Percentiles rank a stretch among this genome's conserved stretches.
Conservation (phyloP, 345 rosid species). For the Anacardium occidentale region DNA sequence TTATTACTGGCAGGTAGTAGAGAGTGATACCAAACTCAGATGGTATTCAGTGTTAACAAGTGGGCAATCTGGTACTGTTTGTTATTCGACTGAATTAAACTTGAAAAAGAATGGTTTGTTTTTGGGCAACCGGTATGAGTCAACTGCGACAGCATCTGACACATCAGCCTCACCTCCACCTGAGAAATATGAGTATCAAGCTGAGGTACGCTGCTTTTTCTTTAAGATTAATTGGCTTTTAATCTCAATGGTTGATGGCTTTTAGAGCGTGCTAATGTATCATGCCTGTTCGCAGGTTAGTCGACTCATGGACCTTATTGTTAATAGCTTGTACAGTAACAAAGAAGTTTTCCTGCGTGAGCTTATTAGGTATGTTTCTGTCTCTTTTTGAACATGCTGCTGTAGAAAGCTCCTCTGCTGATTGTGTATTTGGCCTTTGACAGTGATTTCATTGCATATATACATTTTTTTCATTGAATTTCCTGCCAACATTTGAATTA, state of each 20-base stretch:
- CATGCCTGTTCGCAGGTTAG: constrained; percentile 61
- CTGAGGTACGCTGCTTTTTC: constrained; percentile 53
- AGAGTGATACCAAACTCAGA: constrained; percentile 40
- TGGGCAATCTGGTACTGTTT: constrained; percentile 30
- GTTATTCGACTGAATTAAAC: constrained; percentile 30
- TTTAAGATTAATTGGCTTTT: not conserved
- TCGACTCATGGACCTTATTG: constrained; percentile 98
- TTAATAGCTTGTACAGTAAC: constrained; percentile 91
- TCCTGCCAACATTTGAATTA: constrained; percentile 1
- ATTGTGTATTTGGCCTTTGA: too few relatives aligned
- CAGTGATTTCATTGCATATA: too few relatives aligned
- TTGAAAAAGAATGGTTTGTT: constrained; percentile 34
- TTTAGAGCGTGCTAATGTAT: not conserved
- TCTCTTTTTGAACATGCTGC: not conserved
- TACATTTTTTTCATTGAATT: too few relatives aligned
- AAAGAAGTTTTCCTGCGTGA: constrained; percentile 98
- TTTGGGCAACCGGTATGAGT: constrained; percentile 52
- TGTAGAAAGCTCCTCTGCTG: too few relatives aligned
- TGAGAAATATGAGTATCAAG: constrained; percentile 93
- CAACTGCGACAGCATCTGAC: constrained; percentile 68
- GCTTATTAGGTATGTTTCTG: constrained; percentile 69
- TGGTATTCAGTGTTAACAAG: constrained; percentile 53
- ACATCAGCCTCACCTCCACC: constrained; percentile 52
- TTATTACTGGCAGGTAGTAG: constrained; percentile 37
- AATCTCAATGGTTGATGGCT: constrained; percentile 3